These are phyloP conservation scores for Phytophthora ohioensis DNA, from an alignment of 352 stramenopile genomes.

Conservation along the genomic window DNA sequence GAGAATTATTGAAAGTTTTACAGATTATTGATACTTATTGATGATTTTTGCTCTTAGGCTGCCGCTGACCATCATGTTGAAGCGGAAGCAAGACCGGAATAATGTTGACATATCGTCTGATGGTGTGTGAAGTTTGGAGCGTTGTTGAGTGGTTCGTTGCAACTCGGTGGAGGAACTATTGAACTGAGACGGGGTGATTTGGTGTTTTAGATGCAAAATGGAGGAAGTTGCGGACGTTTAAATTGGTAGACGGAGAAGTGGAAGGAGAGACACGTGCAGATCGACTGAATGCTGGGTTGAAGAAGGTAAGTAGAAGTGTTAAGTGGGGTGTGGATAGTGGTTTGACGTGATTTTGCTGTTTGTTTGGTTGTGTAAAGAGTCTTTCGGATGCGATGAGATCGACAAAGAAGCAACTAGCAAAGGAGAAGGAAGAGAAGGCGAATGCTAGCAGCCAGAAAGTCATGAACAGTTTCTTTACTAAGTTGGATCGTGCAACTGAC, in stretches of 20 bases:
- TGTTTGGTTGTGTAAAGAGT: conserved; percentile 18
- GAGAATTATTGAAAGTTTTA: not conserved
- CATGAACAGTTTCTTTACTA: conserved; percentile 42
- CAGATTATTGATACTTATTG: conserved; percentile 2
- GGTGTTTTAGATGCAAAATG: conserved; percentile 62
- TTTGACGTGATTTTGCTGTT: not conserved
- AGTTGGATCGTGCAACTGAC: conserved; percentile 2
- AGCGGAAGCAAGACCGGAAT: conserved; percentile 67
- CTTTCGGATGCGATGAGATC: conserved; percentile 40
- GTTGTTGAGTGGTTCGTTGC: not conserved
- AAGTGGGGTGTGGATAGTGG: not conserved
- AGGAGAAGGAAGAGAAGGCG: conserved; percentile 36
- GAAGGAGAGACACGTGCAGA: conserved; percentile 67
- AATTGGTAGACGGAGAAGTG: conserved; percentile 65
- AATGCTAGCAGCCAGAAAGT: conserved; percentile 36
- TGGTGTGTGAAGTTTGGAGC: conserved; percentile 37
- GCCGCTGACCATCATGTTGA: conserved; percentile 74
- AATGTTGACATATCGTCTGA: conserved; percentile 52
- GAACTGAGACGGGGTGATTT: conserved; percentile 12
- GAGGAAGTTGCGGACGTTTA: conserved; percentile 81
- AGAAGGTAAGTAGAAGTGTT: conserved; percentile 38
- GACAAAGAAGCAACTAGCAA: conserved; percentile 39
- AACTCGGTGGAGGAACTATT: not conserved
- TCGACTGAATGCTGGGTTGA: conserved; percentile 61
- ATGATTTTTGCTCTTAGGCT: conserved; percentile 42